Conservation (phyloP, 2,329 filamentous ascomycete genomes). For the Dryadomyces quercus-mongolicae region DNA sequence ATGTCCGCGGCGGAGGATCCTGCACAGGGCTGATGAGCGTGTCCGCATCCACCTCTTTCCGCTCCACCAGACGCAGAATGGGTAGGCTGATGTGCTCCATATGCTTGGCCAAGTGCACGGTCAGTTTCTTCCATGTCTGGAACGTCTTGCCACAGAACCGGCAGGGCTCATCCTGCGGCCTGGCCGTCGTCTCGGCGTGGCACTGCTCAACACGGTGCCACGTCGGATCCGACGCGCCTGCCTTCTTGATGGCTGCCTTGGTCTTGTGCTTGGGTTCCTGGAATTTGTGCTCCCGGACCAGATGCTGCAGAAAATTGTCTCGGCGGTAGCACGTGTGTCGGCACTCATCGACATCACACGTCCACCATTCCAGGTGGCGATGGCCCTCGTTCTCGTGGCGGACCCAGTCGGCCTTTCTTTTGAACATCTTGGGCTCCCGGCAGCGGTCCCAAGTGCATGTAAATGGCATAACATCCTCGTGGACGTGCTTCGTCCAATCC, state of each 20-base stretch:
- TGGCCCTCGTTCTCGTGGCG: constrained; percentile 88
- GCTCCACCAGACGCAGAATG: constrained; percentile 49
- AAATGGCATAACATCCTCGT: constrained; percentile 87
- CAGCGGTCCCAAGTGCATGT: constrained; percentile 83
- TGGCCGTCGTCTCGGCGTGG: constrained; percentile 53
- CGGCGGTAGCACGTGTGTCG: constrained; percentile 73
- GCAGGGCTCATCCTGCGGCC: constrained; percentile 66
- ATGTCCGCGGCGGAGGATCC: constrained; percentile 33
- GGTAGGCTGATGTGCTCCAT: constrained; percentile 89
- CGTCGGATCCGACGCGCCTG: constrained; percentile 47
- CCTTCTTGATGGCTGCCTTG: constrained; percentile 53
- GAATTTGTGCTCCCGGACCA: constrained; percentile 84
- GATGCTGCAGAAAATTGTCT: constrained; percentile 86
- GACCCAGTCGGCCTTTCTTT: constrained; percentile 92
- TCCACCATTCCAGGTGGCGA: constrained; percentile 84
- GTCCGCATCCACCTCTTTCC: constrained; percentile 37
- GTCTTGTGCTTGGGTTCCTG: constrained; percentile 74
- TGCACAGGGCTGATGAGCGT: constrained; percentile 58
- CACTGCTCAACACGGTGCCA: constrained; percentile 72
- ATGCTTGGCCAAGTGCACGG: constrained; percentile 85
- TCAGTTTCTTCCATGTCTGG: constrained; percentile 82
- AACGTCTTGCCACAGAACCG: constrained; percentile 76
- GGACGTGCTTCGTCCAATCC: constrained; percentile 94
- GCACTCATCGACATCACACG: constrained; percentile 70
- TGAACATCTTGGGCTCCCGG: constrained; percentile 80